These are phyloP conservation scores for Blastobotrys proliferans DNA, from an alignment of 1,139 yeast genomes.

Conservation along the genomic window DNA sequence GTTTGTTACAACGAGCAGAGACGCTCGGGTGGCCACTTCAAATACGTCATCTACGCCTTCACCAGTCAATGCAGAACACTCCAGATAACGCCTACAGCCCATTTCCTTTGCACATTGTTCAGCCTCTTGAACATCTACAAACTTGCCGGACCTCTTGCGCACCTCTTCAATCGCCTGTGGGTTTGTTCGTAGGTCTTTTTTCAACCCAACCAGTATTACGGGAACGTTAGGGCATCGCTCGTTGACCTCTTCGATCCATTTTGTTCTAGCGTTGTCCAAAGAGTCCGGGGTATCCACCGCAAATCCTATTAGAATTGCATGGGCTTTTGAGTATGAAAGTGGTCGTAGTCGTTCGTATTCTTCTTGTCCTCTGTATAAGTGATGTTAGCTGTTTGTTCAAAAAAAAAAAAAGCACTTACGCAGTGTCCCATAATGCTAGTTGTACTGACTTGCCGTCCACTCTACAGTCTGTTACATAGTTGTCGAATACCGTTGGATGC, in stretches of 20 bases:
- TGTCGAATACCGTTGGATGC: slow-evolving; percentile 94
- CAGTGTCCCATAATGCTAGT: slow-evolving; percentile 92
- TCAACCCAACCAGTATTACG: slow-evolving; percentile 82
- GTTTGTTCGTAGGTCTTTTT: slow-evolving; percentile 82
- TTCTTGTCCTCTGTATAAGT: slow-evolving; percentile 64
- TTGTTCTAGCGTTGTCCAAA: slow-evolving; percentile 53
- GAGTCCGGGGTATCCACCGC: slow-evolving; percentile 63
- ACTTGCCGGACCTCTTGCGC: slow-evolving; percentile 69
- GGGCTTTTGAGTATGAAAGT: slow-evolving; percentile 63
- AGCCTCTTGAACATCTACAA: slow-evolving; percentile 74
- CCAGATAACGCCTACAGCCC: slow-evolving; percentile 82
- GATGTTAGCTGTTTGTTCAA: slow-evolving; percentile 11
- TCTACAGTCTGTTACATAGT: slow-evolving; percentile 87
- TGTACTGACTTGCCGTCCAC: slow-evolving; percentile 91
- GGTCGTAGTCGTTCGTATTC: slow-evolving; percentile 56
- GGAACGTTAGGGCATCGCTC: slow-evolving; percentile 81
- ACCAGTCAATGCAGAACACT: slow-evolving; percentile 91
- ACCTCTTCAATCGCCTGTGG: slow-evolving; percentile 70
- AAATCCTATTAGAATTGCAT: slow-evolving; percentile 64
- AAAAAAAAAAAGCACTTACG: no score
- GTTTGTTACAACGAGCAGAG: slow-evolving; percentile 37
- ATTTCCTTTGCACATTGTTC: slow-evolving; percentile 80
- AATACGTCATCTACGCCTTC: slow-evolving; percentile 89
- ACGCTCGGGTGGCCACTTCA: slow-evolving; percentile 82
- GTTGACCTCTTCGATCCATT: slow-evolving; percentile 74